Evolutionary conservation across 148 eudicot genomes (phyloP).

Genomic region (Heliamphora exappendiculata): DNA sequence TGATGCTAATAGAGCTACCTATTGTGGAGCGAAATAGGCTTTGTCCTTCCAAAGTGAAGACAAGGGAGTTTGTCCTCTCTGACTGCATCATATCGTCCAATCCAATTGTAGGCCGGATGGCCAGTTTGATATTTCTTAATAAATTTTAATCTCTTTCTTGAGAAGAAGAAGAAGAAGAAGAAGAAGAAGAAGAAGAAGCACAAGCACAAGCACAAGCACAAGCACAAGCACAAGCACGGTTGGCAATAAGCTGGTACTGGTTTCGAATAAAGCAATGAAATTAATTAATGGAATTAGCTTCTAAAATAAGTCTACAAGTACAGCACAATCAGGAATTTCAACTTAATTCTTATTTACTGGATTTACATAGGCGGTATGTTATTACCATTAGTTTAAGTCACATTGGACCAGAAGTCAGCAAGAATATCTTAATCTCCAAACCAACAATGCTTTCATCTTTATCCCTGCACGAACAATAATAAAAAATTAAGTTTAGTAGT

Average conservation of each 20-base stretch:
- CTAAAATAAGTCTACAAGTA: not conserved
- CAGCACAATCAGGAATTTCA: not conserved
- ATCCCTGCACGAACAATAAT: constrained; percentile 8
- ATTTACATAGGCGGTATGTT: not conserved
- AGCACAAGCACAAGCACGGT: too few relatives aligned
- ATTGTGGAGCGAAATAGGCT: too few relatives aligned
- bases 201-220: too few relatives aligned
- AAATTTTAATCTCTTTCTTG: too few relatives aligned
- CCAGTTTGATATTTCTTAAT: too few relatives aligned
- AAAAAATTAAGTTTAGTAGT: not conserved
- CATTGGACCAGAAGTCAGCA: not conserved
- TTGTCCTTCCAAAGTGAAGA: too few relatives aligned
- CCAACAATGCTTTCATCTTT: not conserved
- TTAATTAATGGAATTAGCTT: not conserved
- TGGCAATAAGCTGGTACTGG: not conserved
- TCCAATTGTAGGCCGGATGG: too few relatives aligned
- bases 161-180: too few relatives aligned
- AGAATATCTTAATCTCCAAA: not conserved
- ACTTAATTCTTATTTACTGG: not conserved
- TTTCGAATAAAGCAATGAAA: not conserved
- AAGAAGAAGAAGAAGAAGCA: too few relatives aligned
- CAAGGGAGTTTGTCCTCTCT: too few relatives aligned
- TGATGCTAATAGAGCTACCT: too few relatives aligned
- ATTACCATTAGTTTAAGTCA: not conserved
- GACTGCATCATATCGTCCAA: too few relatives aligned